phyloP scores from a whole-genome alignment of 2,329 filamentous ascomycete genomes.

The Emydomyces testavorans region DNA sequence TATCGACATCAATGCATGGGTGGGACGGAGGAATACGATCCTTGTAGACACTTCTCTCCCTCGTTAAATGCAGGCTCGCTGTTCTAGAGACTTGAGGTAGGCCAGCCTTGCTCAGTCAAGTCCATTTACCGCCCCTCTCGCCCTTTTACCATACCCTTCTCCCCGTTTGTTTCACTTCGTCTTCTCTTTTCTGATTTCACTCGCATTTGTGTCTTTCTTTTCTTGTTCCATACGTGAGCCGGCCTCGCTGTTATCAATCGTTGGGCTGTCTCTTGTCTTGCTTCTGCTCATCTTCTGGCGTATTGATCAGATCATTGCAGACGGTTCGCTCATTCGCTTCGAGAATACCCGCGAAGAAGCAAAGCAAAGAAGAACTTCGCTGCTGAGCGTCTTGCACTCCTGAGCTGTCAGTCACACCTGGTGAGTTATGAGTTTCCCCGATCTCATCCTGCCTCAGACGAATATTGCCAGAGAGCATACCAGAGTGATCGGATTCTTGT shows the following conservation, averaged over 20 bases:
- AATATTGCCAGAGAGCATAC: too few species aligned
- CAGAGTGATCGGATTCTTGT: too few species aligned
- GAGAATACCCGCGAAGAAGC: background rate
- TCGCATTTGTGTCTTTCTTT: too few species aligned
- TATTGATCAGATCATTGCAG: background rate
- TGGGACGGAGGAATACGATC: background rate
- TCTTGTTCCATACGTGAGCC: constrained; percentile 3
- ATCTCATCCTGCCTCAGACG: too few species aligned
- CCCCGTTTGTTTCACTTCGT: background rate
- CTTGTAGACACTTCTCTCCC: too few species aligned
- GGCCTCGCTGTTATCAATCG: constrained; percentile 6
- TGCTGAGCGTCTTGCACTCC: background rate
- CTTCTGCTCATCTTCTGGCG: background rate
- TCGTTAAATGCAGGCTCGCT: too few species aligned
- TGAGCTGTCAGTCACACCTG: background rate
- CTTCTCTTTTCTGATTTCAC: constrained; percentile 1
- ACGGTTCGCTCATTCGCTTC: background rate
- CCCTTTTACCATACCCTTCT: background rate
- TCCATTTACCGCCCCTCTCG: too few species aligned
- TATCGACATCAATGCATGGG: background rate
- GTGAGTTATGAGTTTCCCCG: too few species aligned
- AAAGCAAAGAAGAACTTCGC: background rate
- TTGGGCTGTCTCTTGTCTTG: background rate
- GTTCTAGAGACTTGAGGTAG: too few species aligned
- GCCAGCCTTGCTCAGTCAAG: background rate